A percentile compares a stretch with the other conserved stretches of the same genome.
Evolutionary conservation across 148 eudicot species (phyloP).

Genomic region (Vaccinium macrocarpon): DNA sequence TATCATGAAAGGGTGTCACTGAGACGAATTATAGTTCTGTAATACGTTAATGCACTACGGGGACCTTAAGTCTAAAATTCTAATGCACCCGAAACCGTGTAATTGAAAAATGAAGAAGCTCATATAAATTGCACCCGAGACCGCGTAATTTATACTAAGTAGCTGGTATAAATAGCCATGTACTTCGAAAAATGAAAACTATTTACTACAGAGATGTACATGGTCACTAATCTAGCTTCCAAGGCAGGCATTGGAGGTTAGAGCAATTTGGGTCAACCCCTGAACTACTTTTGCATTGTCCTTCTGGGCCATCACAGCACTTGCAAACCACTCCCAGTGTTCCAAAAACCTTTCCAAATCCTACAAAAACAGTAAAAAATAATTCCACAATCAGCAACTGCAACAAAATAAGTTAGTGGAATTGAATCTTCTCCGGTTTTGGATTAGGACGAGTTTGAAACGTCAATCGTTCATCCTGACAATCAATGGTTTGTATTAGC

Average conservation of each 20-base stretch:
- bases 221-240: conserved; percentile 22
- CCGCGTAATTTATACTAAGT: too few relatives aligned
- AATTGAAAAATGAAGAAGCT: too few relatives aligned
- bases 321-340: conserved; percentile 46
- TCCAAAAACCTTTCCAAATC: conserved; percentile 19
- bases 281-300: conserved; percentile 28
- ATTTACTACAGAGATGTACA: background rate
- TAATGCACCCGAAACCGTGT: too few relatives aligned
- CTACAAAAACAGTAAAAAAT: background rate
- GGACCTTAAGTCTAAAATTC: too few relatives aligned
- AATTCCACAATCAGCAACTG: background rate
- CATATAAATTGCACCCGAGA: too few relatives aligned
- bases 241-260: conserved; percentile 29
- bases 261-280: conserved; percentile 32
- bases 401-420: background rate
- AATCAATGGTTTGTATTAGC: background rate
- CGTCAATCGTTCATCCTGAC: background rate
- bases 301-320: conserved; percentile 40
- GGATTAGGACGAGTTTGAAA: background rate
- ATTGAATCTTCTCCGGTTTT: background rate
- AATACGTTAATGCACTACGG: too few relatives aligned
- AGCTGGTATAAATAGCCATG: background rate
- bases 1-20: too few relatives aligned
- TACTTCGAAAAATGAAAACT: background rate
- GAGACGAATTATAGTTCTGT: too few relatives aligned